phyloP scores from a whole-genome alignment of 1,284 basidiomycete species.

The Trametes pubescens region DNA sequence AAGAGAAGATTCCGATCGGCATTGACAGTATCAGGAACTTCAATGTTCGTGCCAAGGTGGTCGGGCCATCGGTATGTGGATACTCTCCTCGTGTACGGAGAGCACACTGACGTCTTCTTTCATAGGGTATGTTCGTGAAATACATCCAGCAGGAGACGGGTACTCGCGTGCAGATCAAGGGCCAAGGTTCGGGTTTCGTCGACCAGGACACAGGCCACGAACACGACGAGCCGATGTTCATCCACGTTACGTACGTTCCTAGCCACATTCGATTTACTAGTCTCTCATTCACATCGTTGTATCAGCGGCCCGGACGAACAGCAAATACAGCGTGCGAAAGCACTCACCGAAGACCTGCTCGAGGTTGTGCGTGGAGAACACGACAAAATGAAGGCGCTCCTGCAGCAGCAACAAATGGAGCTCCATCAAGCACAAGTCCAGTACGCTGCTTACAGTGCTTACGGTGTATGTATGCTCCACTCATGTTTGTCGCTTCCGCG shows the following conservation, averaged over 20 bases:
- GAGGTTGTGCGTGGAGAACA: slow-evolving; percentile 88
- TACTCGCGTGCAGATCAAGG: slow-evolving; percentile 98
- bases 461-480: slow-evolving; percentile 59
- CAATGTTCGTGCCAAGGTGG: slow-evolving; percentile 97
- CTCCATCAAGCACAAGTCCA: slow-evolving; percentile 82
- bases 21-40: slow-evolving; percentile 95
- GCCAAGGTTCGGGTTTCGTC: slow-evolving; percentile 93
- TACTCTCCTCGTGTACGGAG: not conserved
- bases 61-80: slow-evolving; percentile 83
- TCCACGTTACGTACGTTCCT: slow-evolving; percentile 84
- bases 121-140: slow-evolving; percentile 95
- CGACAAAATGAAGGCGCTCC: slow-evolving; percentile 72
- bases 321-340: slow-evolving; percentile 88
- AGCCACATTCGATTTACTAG: not conserved
- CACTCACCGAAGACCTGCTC: slow-evolving; percentile 89
- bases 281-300: slow-evolving; percentile 13
- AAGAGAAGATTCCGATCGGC: slow-evolving; percentile 90
- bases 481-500: slow-evolving; percentile 32
- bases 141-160: slow-evolving; percentile 97
- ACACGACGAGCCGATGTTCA: slow-evolving; percentile 92
- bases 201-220: slow-evolving; percentile 95
- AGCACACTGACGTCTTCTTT: not conserved
- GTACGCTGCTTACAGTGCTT: slow-evolving; percentile 75
- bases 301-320: slow-evolving; percentile 87
- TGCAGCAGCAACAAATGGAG: slow-evolving; percentile 82